Evolutionary conservation across 306 rosid species (phyloP).

Genomic region (Comarum palustre): DNA sequence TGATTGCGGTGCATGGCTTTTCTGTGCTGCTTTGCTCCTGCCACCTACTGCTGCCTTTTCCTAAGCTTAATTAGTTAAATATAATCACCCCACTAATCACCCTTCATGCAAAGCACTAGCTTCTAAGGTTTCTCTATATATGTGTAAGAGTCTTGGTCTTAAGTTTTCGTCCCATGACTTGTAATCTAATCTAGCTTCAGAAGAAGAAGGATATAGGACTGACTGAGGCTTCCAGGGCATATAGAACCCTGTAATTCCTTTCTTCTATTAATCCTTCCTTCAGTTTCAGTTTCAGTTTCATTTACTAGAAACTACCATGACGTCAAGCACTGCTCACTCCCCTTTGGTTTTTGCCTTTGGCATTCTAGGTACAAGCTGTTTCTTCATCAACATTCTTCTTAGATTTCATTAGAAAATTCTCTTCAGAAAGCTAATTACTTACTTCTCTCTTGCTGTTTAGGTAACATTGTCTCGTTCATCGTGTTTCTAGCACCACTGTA

Average conservation of each 20-base stretch:
- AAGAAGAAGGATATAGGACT: slow-evolving; percentile 15
- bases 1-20: slow-evolving; percentile 30
- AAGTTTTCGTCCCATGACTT: slow-evolving; percentile 37
- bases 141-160: slow-evolving; percentile 22
- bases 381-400: not conserved
- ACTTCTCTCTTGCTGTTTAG: slow-evolving; percentile 25
- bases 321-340: slow-evolving; percentile 24
- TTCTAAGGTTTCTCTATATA: slow-evolving; percentile 40
- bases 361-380: slow-evolving; percentile 48
- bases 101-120: slow-evolving; percentile 31
- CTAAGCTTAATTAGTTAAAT: slow-evolving; percentile 12
- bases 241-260: slow-evolving; percentile 7
- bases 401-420: not conserved
- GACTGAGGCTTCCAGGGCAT: slow-evolving; percentile 8
- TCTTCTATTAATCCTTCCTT: slow-evolving; percentile 20
- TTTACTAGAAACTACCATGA: slow-evolving; percentile 22
- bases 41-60: slow-evolving; percentile 27
- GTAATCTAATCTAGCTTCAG: slow-evolving; percentile 10
- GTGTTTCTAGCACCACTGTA: slow-evolving; percentile 90
- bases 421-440: not conserved
- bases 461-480: slow-evolving; percentile 69
- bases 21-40: slow-evolving; percentile 18
- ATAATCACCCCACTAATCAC: slow-evolving; percentile 27
- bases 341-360: slow-evolving; percentile 54
- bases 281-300: slow-evolving; percentile 1